phyloP scores from a whole-genome alignment of 331 rosid genomes.

The Malus hybrid region DNA sequence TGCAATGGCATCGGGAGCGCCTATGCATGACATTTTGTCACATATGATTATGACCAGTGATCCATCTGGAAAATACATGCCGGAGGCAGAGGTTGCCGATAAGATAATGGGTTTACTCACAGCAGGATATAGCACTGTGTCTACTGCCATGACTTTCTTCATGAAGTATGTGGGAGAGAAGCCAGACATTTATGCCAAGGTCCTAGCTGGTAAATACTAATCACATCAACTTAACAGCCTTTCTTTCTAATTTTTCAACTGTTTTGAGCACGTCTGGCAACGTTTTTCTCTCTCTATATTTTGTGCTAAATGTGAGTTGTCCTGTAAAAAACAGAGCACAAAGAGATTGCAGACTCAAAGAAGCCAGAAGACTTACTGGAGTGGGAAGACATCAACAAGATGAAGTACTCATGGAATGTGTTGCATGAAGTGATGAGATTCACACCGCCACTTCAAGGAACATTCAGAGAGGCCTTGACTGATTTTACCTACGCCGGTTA shows the following conservation, averaged over 20 bases:
- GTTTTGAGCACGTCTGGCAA: no score
- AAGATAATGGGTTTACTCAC: conserved; percentile 22
- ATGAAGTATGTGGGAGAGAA: conserved; percentile 21
- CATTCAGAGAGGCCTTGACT: conserved; percentile 20
- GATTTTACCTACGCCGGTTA: conserved; percentile 21
- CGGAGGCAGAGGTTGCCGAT: conserved; percentile 38
- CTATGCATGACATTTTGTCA: conserved; percentile 24
- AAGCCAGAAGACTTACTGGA: conserved; percentile 18
- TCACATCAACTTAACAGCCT: no score
- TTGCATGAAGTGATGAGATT: conserved; percentile 16
- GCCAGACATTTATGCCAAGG: conserved; percentile 26
- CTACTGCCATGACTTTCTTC: conserved; percentile 5
- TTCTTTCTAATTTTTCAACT: no score
- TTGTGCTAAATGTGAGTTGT: no score
- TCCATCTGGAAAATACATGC: conserved; percentile 32
- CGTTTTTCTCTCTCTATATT: no score
- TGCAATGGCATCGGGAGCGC: conserved; percentile 23
- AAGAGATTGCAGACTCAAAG: conserved; percentile 15
- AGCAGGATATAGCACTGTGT: conserved; percentile 28
- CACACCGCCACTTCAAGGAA: conserved; percentile 29
- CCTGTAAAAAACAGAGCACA: conserved; percentile 10
- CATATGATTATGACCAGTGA: conserved; percentile 36
- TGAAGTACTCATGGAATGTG: conserved; percentile 32
- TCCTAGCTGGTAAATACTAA: background rate
- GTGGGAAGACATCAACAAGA: conserved; percentile 27